Conservation (phyloP, 768 basidiomycete genomes). For the Boletus coccyginus region DNA sequence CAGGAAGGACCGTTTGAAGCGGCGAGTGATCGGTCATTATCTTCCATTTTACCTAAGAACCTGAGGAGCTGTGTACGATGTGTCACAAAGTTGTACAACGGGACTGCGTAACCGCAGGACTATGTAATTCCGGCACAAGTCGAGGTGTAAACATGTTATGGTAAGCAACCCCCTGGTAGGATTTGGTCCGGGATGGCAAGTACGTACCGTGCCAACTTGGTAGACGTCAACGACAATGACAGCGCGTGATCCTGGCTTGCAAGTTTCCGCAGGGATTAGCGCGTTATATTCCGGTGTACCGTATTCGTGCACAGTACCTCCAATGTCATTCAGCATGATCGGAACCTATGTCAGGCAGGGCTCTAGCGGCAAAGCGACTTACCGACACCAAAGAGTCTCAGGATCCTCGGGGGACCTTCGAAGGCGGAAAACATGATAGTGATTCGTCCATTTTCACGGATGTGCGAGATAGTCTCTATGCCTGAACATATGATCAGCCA, state of each 20-base stretch:
- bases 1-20: neutral
- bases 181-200: neutral
- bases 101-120: conserved; percentile 69
- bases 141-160: neutral
- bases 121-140: conserved; percentile 21
- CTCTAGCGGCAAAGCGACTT: neutral
- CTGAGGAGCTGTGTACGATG: conserved; percentile 53
- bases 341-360: neutral
- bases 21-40: conserved; percentile 31
- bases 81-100: conserved; percentile 54
- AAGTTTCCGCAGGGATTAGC: conserved; percentile 44
- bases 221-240: conserved; percentile 57
- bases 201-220: conserved; percentile 48
- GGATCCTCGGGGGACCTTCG: conserved; percentile 56
- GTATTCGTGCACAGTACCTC: conserved; percentile 60
- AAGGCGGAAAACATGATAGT: conserved; percentile 62
- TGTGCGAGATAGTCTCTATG: conserved; percentile 55
- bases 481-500: conserved; percentile 31
- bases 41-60: conserved; percentile 41
- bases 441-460: conserved; percentile 62
- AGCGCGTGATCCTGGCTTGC: conserved; percentile 57
- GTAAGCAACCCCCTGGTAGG: neutral
- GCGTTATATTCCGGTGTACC: conserved; percentile 58
- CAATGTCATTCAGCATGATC: neutral
- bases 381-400: conserved; percentile 57